phyloP scores from a whole-genome alignment of 2,329 filamentous ascomycete genomes.

The Diaporthe destruens region DNA sequence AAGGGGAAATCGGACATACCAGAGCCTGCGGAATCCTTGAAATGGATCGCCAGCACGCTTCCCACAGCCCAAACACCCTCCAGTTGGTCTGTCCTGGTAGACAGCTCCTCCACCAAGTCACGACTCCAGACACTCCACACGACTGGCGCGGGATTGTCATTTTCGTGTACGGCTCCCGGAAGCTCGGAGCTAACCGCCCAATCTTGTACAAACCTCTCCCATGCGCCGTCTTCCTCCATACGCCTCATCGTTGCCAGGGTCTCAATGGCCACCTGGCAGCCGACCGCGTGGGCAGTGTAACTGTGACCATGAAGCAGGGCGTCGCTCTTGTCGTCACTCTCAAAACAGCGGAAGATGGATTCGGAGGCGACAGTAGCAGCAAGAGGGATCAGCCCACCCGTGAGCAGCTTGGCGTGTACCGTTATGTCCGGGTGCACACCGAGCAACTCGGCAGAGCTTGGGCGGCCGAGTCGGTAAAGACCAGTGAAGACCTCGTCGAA shows the following conservation, averaged over 20 bases:
- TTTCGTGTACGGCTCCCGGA: background rate
- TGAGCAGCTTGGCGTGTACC: conserved; percentile 86
- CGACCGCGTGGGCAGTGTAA: conserved; percentile 87
- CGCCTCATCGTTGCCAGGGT: conserved; percentile 70
- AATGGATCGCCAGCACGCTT: conserved; percentile 64
- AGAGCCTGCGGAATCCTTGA: conserved; percentile 56
- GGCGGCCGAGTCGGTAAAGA: conserved; percentile 82
- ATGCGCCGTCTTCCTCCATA: conserved; percentile 64
- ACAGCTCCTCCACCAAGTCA: conserved; percentile 12
- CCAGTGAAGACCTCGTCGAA: conserved; percentile 93
- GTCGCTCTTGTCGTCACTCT: conserved; percentile 79
- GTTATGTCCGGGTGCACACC: conserved; percentile 78
- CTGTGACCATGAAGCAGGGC: conserved; percentile 87
- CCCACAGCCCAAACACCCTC: conserved; percentile 15
- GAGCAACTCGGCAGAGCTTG: conserved; percentile 78
- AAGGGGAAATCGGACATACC: conserved; percentile 45
- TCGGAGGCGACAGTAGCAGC: conserved; percentile 82
- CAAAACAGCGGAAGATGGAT: conserved; percentile 78
- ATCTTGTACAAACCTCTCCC: conserved; percentile 15
- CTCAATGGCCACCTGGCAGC: conserved; percentile 81
- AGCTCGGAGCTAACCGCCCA: background rate
- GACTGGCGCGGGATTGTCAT: background rate
- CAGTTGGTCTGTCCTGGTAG: conserved; percentile 1
- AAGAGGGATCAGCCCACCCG: conserved; percentile 82
- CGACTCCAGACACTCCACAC: conserved; percentile 43